A percentile compares a stretch with the other conserved stretches of the same genome.
phyloP scores from a whole-genome alignment of 2,329 filamentous ascomycete species.

The Leptographium wingfieldii region DNA sequence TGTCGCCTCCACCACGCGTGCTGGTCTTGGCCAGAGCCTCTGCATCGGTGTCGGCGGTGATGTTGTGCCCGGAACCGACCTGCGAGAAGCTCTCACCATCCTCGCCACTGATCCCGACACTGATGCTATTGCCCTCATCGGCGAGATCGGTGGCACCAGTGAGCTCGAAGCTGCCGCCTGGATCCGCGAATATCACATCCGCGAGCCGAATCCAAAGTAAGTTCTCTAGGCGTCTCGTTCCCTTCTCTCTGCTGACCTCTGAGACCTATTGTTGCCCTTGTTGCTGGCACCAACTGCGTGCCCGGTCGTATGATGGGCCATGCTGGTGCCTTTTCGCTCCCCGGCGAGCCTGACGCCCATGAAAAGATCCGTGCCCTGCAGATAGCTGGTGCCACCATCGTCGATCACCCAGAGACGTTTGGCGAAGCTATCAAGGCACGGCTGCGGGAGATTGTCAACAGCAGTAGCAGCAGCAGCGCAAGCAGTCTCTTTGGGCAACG shows the following conservation, averaged over 20 bases:
- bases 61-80: conserved; percentile 59
- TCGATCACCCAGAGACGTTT: conserved; percentile 66
- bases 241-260: not conserved
- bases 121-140: conserved; percentile 58
- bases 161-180: conserved; percentile 63
- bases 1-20: conserved; percentile 59
- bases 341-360: conserved; percentile 50
- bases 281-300: conserved; percentile 54
- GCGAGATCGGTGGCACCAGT: conserved; percentile 57
- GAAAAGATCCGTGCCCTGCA: conserved; percentile 57
- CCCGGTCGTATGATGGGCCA: conserved; percentile 63
- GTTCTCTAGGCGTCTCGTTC: conserved; percentile 10
- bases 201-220: conserved; percentile 49
- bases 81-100: conserved; percentile 56
- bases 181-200: conserved; percentile 52
- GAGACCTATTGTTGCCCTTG: conserved; percentile 59
- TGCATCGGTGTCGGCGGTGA: conserved; percentile 71
- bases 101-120: conserved; percentile 56
- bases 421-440: conserved; percentile 54
- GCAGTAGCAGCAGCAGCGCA: not conserved
- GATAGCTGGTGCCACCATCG: conserved; percentile 53
- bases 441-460: conserved; percentile 23
- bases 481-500: conserved; percentile 13
- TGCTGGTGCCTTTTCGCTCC: conserved; percentile 58
- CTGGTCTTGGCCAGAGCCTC: conserved; percentile 64